Evolutionary conservation across 1,284 basidiomycete genomes (phyloP).

Genomic region (Ganoderma resinaceum): DNA sequence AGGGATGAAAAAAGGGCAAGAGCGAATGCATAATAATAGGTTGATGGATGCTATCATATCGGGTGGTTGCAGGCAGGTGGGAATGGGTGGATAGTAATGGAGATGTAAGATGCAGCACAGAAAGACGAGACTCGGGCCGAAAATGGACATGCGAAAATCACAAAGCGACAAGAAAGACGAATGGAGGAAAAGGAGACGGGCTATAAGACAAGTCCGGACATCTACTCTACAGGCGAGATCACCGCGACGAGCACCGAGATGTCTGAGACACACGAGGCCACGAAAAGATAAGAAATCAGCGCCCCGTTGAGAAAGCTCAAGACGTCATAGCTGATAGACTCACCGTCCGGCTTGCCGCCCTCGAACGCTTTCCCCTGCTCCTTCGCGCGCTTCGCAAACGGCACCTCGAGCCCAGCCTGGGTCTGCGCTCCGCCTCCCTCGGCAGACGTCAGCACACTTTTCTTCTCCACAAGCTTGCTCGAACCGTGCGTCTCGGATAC

Average conservation of each 20-base stretch:
- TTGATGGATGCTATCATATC: conserved; percentile 6
- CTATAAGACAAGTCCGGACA: neutral
- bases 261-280: conserved; percentile 46
- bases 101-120: conserved; percentile 1
- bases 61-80: neutral
- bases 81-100: neutral
- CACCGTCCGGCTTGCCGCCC: conserved; percentile 83
- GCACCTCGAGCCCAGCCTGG: conserved; percentile 58
- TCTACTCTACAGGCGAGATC: conserved; percentile 35
- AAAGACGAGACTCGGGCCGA: neutral
- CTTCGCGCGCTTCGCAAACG: conserved; percentile 71
- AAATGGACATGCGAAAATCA: neutral
- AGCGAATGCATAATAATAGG: conserved; percentile 10
- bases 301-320: too few relatives aligned
- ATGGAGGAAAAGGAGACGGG: neutral
- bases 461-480: conserved; percentile 13
- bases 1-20: neutral
- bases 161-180: neutral
- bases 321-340: conserved; percentile 3
- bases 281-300: neutral
- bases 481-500: conserved; percentile 55
- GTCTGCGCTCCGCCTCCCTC: conserved; percentile 18
- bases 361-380: conserved; percentile 67
- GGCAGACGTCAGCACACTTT: conserved; percentile 7
- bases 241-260: conserved; percentile 60